Percentiles rank a stretch among this genome's conserved stretches.
Conservation (phyloP, 2,329 filamentous ascomycete genomes). For the Xylaria sp. region DNA sequence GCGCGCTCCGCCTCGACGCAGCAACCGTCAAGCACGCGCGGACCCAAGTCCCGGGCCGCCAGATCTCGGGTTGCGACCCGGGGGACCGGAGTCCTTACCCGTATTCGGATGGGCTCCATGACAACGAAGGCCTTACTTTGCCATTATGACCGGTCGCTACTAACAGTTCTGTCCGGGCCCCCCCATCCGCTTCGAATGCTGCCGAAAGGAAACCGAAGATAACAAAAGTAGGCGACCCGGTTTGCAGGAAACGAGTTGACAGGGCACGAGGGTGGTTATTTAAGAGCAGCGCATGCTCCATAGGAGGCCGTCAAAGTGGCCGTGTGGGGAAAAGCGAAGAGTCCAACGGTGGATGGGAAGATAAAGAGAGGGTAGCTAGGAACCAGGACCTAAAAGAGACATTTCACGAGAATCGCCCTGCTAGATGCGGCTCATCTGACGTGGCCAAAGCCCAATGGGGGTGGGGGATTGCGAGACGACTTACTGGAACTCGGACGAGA, state of each 20-base stretch:
- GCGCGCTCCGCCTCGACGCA: conserved; percentile 60
- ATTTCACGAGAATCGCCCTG: conserved; percentile 10
- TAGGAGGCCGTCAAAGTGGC: conserved; percentile 35
- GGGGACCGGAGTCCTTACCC: conserved; percentile 26
- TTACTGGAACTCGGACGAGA: conserved; percentile 4
- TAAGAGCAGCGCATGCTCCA: conserved; percentile 32
- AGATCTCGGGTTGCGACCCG: conserved; percentile 29
- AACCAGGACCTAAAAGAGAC: conserved; percentile 17
- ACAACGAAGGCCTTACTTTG: conserved; percentile 24
- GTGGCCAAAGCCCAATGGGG: conserved; percentile 37
- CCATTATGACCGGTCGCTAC: conserved; percentile 27
- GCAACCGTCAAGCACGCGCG: conserved; percentile 57
- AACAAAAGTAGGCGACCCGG: background rate
- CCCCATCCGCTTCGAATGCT: background rate
- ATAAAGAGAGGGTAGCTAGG: conserved; percentile 15
- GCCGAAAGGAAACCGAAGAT: background rate
- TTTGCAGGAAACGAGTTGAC: conserved; percentile 2
- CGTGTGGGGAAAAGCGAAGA: conserved; percentile 33
- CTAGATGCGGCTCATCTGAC: conserved; percentile 37
- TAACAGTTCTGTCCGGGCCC: background rate
- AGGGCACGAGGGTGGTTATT: conserved; percentile 25
- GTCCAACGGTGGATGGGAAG: conserved; percentile 7
- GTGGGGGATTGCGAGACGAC: conserved; percentile 29
- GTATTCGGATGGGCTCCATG: conserved; percentile 34
- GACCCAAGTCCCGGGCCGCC: conserved; percentile 34